These are phyloP conservation scores for Populus hybrid DNA, from an alignment of 441 rosid genomes.

Conservation along the genomic window DNA sequence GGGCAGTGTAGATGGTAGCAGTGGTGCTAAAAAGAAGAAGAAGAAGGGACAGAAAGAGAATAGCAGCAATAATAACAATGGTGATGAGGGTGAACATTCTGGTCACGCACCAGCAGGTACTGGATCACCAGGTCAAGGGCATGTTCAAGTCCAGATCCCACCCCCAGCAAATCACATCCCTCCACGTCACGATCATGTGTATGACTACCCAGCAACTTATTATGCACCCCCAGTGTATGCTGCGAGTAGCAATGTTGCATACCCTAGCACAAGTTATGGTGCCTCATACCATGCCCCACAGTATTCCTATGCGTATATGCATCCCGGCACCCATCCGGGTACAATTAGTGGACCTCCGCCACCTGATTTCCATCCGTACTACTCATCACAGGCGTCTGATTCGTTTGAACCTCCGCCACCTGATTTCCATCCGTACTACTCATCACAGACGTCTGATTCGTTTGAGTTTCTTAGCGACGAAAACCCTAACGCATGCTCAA, in stretches of 20 bases:
- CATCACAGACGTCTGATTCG: slow-evolving; percentile 49
- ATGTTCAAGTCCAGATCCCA: slow-evolving; percentile 1
- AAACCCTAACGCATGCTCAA: slow-evolving; percentile 81
- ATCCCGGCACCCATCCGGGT: slow-evolving; percentile 29
- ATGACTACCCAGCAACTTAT: slow-evolving; percentile 36
- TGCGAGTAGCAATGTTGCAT: slow-evolving; percentile 41
- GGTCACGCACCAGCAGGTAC: slow-evolving; percentile 20
- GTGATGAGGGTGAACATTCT: slow-evolving; percentile 24
- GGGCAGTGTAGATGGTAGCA: slow-evolving; percentile 19
- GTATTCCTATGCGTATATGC: slow-evolving; percentile 42
- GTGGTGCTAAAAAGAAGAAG: slow-evolving; percentile 39
- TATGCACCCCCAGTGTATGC: slow-evolving; percentile 44
- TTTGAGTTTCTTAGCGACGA: slow-evolving; percentile 85
- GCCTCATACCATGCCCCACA: slow-evolving; percentile 42
- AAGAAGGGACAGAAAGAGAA: slow-evolving; percentile 48
- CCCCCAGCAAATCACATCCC: slow-evolving; percentile 40
- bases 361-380: slow-evolving; percentile 33
- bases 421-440: slow-evolving; percentile 30
- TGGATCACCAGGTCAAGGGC: slow-evolving; percentile 24
- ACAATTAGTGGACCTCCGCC: slow-evolving; percentile 34
- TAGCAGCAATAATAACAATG: slow-evolving; percentile 8
- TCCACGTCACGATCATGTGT: slow-evolving; percentile 36
- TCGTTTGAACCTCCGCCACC: slow-evolving; percentile 23
- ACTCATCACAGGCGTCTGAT: slow-evolving; percentile 33
- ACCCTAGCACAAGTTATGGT: slow-evolving; percentile 33